Evolutionary conservation across 1,139 yeast genomes (phyloP), one percentile per base, ranked within the genome.

Genomic region (Saccharomyces uvarum): DNA sequence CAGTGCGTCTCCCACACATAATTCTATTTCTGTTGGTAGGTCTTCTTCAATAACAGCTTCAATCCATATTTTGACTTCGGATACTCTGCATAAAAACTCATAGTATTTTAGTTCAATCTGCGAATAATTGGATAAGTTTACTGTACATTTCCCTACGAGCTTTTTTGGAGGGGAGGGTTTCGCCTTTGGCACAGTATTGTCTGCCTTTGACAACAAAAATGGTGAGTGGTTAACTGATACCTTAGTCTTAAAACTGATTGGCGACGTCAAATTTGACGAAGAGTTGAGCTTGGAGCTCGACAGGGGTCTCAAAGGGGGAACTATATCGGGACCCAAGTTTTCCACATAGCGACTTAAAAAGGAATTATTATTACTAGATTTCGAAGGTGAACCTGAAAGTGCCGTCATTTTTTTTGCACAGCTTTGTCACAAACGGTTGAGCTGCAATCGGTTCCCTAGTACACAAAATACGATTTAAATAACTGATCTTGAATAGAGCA

Each of bases 21-120:
- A 69, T 52, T 84, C 83, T 16, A 80, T 70, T 13, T 76, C 80
- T 0, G 81, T 71, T 1, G 84, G 82, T 7, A 85, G 72, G 13
- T 67, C 64, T 57, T 80, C 81, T 1, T 68, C 76, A n/a, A 83
- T 73, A 48, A 85, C 75, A 6, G 71, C 70, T 64, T 85, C 90
- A 47, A 85, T 78, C 91, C 91, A 85, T 56, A 77, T 77, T 68
- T 88, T 89, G 26, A 95, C 90, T 63, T 95, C 97, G 46, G 83
- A 83, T 32, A 93, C 84, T 61, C 97, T 84, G 68, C 98, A 93
- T 42, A 93, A 77, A 66, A 89, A 93, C 66, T 90, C 96, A 63
- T 89, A 88, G 0, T 84, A 84, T 57, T 79, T 72, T n/a, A 56
- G 41, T 44, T 69, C 21, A 19, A 27, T 29, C 42, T 31, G n/a